Conservation (phyloP, 345 rosid genomes). For the Eucalyptus cloeziana region DNA sequence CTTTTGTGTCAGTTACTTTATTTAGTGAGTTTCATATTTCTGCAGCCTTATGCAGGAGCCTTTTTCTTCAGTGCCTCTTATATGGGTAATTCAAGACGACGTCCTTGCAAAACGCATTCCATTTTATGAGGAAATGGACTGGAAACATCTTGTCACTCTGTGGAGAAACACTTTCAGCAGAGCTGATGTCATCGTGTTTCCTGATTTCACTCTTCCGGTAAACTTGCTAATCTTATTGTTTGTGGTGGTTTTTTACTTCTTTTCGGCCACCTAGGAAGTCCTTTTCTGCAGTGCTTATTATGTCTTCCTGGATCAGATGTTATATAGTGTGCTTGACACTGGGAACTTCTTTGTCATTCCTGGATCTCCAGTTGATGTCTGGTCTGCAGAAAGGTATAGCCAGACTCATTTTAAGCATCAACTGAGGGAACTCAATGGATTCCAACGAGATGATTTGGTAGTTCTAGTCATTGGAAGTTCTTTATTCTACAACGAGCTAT, state of each 20-base stretch:
- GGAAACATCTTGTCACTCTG: slow-evolving; percentile 43
- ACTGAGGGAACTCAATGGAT: slow-evolving; percentile 49
- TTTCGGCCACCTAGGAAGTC: not conserved
- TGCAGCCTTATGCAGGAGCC: slow-evolving; percentile 99
- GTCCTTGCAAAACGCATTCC: slow-evolving; percentile 70
- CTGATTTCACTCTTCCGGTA: slow-evolving; percentile 85
- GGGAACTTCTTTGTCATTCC: slow-evolving; percentile 96
- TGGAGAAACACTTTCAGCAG: slow-evolving; percentile 80
- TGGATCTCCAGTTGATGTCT: slow-evolving; percentile 84
- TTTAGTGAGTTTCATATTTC: slow-evolving; percentile 45
- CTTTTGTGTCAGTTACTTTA: slow-evolving; percentile 18
- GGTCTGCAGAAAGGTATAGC: slow-evolving; percentile 76
- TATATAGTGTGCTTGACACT: slow-evolving; percentile 81
- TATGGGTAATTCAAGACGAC: slow-evolving; percentile 95
- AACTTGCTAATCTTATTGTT: not conserved
- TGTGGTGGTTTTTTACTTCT: not conserved
- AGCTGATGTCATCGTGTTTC: slow-evolving; percentile 67
- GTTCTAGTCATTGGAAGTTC: slow-evolving; percentile 81
- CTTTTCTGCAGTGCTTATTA: slow-evolving; percentile 14
- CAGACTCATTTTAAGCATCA: slow-evolving; percentile 47
- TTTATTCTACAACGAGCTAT: slow-evolving; percentile 59
- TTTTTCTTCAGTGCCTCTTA: slow-evolving; percentile 72
- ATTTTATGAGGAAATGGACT: slow-evolving; percentile 49
- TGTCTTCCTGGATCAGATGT: slow-evolving; percentile 53
- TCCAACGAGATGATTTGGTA: slow-evolving; percentile 52